Evolutionary conservation across 2,329 filamentous ascomycete species (phyloP).

Genomic region (Hypoxylon sp.): DNA sequence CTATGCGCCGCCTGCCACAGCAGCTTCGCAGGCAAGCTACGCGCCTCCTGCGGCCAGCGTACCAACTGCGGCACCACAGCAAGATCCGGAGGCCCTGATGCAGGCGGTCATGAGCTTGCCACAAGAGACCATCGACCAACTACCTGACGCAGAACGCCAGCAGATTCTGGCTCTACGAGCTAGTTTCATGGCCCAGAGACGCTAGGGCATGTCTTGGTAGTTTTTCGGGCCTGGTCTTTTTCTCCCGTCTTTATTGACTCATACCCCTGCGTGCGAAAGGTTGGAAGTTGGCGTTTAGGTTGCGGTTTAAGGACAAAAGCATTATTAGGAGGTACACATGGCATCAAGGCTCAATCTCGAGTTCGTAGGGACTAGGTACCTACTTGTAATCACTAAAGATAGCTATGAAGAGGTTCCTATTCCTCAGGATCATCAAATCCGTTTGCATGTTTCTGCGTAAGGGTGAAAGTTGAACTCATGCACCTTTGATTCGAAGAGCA

Average conservation of each 20-base stretch:
- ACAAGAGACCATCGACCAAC: conserved; percentile 81
- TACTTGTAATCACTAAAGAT: background rate
- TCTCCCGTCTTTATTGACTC: conserved; percentile 21
- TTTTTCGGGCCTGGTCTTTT: conserved; percentile 7
- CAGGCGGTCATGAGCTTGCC: conserved; percentile 85
- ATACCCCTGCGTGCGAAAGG: conserved; percentile 34
- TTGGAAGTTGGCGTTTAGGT: conserved; percentile 39
- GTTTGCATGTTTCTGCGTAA: conserved; percentile 1
- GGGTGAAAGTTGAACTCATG: background rate
- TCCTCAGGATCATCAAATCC: background rate
- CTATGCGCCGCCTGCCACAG: conserved; percentile 60
- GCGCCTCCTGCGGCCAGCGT: conserved; percentile 58
- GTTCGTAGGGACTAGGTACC: background rate
- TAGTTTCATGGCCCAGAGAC: conserved; percentile 64
- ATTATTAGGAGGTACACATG: conserved; percentile 19
- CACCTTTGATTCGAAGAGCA: background rate
- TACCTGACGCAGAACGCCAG: conserved; percentile 79
- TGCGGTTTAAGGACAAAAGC: conserved; percentile 36
- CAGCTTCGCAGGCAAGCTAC: conserved; percentile 55
- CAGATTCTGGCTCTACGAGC: conserved; percentile 85
- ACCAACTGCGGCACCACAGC: conserved; percentile 54
- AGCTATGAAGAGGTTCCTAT: background rate
- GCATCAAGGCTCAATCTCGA: conserved; percentile 18
- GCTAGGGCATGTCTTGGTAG: conserved; percentile 29
- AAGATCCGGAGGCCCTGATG: conserved; percentile 79